Percentiles rank a stretch among this genome's conserved stretches.
phyloP scores from a whole-genome alignment of 805 yeast genomes.

The Huiozyma sinensis region DNA sequence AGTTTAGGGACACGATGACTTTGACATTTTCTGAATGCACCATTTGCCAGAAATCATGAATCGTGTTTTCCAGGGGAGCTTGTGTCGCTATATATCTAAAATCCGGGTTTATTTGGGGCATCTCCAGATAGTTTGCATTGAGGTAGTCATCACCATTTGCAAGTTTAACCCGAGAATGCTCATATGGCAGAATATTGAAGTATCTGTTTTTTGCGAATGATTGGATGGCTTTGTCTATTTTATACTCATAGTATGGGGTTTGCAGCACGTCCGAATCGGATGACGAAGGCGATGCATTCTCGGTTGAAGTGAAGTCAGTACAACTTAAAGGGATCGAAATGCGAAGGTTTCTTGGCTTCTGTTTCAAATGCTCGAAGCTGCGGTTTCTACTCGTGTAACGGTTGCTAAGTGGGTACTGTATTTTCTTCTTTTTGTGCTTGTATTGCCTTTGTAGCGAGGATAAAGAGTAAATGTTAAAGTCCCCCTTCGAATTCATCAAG shows the following conservation, averaged over 20 bases:
- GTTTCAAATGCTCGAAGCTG: background rate
- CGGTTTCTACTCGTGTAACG: too few species aligned
- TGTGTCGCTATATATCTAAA: constrained; percentile 71
- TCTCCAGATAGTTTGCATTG: constrained; percentile 64
- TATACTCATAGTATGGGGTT: constrained; percentile 25
- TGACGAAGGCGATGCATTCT: constrained; percentile 1
- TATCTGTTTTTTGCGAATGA: constrained; percentile 73
- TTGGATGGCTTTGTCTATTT: constrained; percentile 62
- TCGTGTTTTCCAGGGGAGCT: constrained; percentile 72
- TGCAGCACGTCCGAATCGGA: constrained; percentile 10
- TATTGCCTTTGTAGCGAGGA: constrained; percentile 16
- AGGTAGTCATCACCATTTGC: constrained; percentile 45
- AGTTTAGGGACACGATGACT: constrained; percentile 68
- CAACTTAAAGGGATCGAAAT: background rate
- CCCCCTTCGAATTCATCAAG: constrained; percentile 1
- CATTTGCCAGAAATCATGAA: constrained; percentile 85
- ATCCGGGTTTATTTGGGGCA: constrained; percentile 31
- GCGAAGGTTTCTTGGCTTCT: background rate
- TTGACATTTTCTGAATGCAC: constrained; percentile 52
- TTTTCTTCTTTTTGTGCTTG: constrained; percentile 5
- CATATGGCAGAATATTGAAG: constrained; percentile 77
- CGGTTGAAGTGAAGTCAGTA: background rate
- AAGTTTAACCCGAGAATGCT: constrained; percentile 65
- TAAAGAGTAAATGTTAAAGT: constrained; percentile 14
- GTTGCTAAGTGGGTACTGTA: too few species aligned